Conservation (phyloP, 2,329 filamentous ascomycete species). For the Colletotrichum orchidophilum region DNA sequence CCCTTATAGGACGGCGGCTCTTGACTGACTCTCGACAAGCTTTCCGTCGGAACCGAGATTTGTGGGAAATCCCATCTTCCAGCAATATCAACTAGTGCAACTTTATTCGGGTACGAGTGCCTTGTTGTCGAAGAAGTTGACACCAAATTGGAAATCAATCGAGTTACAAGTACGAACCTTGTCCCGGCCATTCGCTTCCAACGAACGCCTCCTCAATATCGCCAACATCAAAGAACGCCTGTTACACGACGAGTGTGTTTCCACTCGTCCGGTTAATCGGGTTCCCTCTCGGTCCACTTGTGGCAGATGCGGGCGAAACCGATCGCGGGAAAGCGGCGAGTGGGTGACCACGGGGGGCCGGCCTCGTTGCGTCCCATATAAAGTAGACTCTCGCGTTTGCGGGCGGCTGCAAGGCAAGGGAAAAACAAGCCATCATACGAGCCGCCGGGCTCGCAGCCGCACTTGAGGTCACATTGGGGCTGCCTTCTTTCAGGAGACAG, state of each 20-base stretch:
- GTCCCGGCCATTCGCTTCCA: not conserved
- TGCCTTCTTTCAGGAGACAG: no score
- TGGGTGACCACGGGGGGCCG: not conserved
- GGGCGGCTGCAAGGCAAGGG: not conserved
- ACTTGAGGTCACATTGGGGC: not conserved
- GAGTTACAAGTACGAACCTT: no score
- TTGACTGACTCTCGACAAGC: not conserved
- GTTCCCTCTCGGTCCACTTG: not conserved
- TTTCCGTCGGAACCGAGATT: not conserved
- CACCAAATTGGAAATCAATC: no score
- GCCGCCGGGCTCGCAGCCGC: not conserved
- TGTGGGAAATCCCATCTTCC: constrained; percentile 9
- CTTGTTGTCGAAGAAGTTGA: no score
- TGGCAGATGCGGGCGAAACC: constrained; percentile 27
- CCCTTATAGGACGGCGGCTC: not conserved
- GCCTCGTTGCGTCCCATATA: constrained; percentile 13
- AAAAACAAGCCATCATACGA: constrained; percentile 11
- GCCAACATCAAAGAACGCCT: not conserved
- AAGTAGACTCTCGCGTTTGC: not conserved
- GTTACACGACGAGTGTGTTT: not conserved
- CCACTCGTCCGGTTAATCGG: not conserved
- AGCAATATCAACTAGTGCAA: not conserved
- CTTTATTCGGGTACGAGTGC: no score
- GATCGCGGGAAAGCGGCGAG: not conserved
- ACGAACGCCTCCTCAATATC: constrained; percentile 6